Percentiles rank a stretch among this genome's conserved stretches.
Conservation (phyloP, 106 monocot species). For the Cymbidium sinense region DNA sequence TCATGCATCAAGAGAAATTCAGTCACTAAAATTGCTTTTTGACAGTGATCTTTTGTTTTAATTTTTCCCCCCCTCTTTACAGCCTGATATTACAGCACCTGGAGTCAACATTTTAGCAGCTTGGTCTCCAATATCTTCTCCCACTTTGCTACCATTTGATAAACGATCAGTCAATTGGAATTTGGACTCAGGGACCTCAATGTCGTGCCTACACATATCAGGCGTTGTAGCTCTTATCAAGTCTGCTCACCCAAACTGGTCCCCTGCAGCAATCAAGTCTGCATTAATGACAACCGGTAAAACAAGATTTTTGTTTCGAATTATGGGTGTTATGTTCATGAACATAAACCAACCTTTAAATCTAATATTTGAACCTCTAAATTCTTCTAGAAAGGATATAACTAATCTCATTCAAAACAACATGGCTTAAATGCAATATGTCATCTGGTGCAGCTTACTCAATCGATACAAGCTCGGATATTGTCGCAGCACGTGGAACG, state of each 20-base stretch:
- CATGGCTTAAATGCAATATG: background rate
- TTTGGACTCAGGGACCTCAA: constrained; percentile 66
- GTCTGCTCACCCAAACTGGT: constrained; percentile 60
- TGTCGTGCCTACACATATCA: constrained; percentile 65
- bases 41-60: background rate
- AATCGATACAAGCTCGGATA: constrained; percentile 39
- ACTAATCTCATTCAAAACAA: background rate
- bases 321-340: background rate
- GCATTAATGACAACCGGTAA: constrained; percentile 76
- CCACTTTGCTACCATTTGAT: constrained; percentile 42
- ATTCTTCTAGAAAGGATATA: too few species aligned
- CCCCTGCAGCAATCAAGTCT: constrained; percentile 67
- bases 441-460: constrained; percentile 36
- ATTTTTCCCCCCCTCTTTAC: background rate
- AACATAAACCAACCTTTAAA: background rate
- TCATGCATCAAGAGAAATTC: background rate
- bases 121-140: constrained; percentile 57
- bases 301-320: background rate
- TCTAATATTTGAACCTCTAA: background rate
- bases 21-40: background rate
- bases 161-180: constrained; percentile 51
- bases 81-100: constrained; percentile 74
- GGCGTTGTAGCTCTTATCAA: constrained; percentile 61
- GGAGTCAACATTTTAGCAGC: constrained; percentile 79
- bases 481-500: constrained; percentile 38